Conservation (phyloP, 176 grass and related monocot genomes). For the Aegilops umbellulata region DNA sequence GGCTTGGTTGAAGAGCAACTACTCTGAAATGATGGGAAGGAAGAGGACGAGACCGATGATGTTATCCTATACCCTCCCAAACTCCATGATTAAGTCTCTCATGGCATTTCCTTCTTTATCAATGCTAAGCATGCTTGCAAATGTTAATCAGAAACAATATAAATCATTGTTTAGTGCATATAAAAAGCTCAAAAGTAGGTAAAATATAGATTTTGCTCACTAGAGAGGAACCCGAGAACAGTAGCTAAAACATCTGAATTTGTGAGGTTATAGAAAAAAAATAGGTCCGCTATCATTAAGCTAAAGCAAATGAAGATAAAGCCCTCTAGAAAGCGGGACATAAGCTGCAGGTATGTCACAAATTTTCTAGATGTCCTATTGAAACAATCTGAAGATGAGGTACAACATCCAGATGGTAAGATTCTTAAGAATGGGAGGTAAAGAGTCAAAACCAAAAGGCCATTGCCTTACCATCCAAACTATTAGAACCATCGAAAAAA, state of each 20-base stretch:
- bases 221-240: slow-evolving; percentile 64
- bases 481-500: slow-evolving; percentile 63
- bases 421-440: too few relatives aligned
- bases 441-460: too few relatives aligned
- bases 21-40: slow-evolving; percentile 46
- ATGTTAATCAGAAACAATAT: background rate
- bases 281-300: slow-evolving; percentile 55
- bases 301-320: slow-evolving; percentile 72
- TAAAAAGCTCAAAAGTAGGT: background rate
- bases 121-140: slow-evolving; percentile 33
- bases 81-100: slow-evolving; percentile 57
- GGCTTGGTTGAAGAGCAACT: slow-evolving; percentile 57
- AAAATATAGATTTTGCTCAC: slow-evolving; percentile 36
- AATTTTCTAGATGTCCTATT: slow-evolving; percentile 56
- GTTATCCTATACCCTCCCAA: slow-evolving; percentile 54
- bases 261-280: slow-evolving; percentile 57
- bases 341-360: slow-evolving; percentile 58
- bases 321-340: slow-evolving; percentile 71
- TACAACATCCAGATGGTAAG: too few relatives aligned
- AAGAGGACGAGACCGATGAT: slow-evolving; percentile 44
- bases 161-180: background rate
- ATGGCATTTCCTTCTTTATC: slow-evolving; percentile 1
- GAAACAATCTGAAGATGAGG: slow-evolving; percentile 23
- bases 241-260: slow-evolving; percentile 61
- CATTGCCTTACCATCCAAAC: slow-evolving; percentile 53